Evolutionary conservation across 1,284 basidiomycete species (phyloP), one percentile per base, ranked within the genome.

Genomic region (Phylloporus sp.): DNA sequence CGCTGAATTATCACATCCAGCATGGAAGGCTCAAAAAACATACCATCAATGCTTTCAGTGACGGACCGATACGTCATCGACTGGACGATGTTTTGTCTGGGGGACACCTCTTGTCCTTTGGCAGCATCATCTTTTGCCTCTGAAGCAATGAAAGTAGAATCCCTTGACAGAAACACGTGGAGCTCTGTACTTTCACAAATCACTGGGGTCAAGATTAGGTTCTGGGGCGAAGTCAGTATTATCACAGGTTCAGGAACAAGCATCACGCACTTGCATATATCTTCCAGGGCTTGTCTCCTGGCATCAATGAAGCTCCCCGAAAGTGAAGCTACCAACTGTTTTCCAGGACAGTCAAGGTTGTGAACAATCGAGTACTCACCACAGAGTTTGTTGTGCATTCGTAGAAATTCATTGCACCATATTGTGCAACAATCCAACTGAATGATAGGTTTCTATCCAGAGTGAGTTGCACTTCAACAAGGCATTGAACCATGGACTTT

Each of bases 401-500:
- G 88, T 70, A 92, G 86, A 76, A 99, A 99, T 74, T 98, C 96
- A 75, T 95, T 98, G 76, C 98, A 99, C n/a, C n/a, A 64, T 97
- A 82, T 67, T 96, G 82, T 7, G 94, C 90, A 4, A 98, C 91
- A 31, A 95, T 90, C 97, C 97, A 98, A 4, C 93, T 93, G 2
- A 91, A 91, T 2, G 87, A 80, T 71, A 90, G 88, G 54, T 84
- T 86, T 6, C 90, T 93, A 71, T 95, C 92, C 0, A 79, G 76
- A n/a, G 85, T 88, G 29, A 94, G 81, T 71, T 93, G 91, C 2
- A 99, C 88, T 75, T 98, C 93, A 52, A 98, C 85, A n/a, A 95
- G 85, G 74, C 98, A 99, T 42, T 95, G 85, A 40, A 96, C 94
- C 31, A 98, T 94, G 31, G 92, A 90, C 72, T 92, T 94, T 11